These are phyloP conservation scores for Camellia granthamiana DNA, from an alignment of 148 eudicot genomes.

Conservation along the genomic window DNA sequence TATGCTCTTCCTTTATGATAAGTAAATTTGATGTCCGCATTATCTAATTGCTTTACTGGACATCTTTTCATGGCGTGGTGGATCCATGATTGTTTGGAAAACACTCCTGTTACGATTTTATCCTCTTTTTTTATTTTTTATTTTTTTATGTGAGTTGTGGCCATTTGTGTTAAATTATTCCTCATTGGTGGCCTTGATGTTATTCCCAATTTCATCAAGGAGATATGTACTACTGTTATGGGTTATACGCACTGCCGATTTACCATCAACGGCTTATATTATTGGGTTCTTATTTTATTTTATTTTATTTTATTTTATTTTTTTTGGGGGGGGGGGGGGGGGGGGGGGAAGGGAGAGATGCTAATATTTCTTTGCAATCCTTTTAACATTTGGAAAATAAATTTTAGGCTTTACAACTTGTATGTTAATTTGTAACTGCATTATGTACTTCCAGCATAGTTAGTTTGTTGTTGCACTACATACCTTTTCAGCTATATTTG, in stretches of 20 bases:
- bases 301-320: no score
- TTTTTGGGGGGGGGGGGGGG: no score
- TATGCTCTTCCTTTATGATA: background rate
- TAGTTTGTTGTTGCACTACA: no score
- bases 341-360: no score
- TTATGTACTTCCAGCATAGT: no score
- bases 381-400: no score
- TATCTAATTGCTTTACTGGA: no score
- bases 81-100: background rate
- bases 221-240: background rate
- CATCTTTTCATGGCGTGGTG: background rate
- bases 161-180: background rate
- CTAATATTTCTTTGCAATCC: no score
- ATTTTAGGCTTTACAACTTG: no score
- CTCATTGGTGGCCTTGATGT: no score
- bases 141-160: background rate
- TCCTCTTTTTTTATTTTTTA: background rate
- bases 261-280: background rate
- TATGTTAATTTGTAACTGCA: no score
- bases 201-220: conserved; percentile 3
- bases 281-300: no score
- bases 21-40: background rate
- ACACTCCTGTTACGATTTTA: background rate
- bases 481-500: background rate
- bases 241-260: background rate